phyloP scores from a whole-genome alignment of 225 moss, liverwort and hornwort species.

The Bryum argenteum region DNA sequence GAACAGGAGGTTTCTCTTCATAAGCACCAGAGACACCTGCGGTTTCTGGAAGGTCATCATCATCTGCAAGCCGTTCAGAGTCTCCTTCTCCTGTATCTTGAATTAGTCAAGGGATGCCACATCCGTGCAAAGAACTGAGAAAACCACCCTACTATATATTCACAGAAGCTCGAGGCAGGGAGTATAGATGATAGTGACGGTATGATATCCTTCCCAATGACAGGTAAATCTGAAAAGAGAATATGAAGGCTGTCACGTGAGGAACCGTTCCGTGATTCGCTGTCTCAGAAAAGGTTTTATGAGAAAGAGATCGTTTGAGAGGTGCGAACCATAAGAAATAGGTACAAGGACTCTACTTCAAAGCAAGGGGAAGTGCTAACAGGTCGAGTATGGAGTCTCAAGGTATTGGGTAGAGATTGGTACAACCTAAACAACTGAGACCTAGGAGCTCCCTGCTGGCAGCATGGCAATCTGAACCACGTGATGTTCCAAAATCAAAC shows the following conservation, averaged over 20 bases:
- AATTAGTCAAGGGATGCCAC: slow-evolving; percentile 31
- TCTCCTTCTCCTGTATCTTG: slow-evolving; percentile 69
- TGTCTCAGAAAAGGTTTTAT: background rate
- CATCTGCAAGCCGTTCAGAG: slow-evolving; percentile 77
- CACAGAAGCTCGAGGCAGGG: background rate
- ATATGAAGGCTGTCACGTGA: no score
- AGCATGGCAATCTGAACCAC: background rate
- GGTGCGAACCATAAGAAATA: background rate
- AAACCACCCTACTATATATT: background rate
- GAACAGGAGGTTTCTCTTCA: slow-evolving; percentile 71
- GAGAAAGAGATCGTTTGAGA: slow-evolving; percentile 12
- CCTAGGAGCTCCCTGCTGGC: slow-evolving; percentile 15
- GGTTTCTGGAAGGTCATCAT: slow-evolving; percentile 73
- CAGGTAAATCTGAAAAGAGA: no score
- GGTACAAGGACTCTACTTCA: background rate
- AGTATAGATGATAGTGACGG: background rate
- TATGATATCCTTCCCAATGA: background rate
- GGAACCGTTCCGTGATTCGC: background rate
- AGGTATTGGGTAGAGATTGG: background rate
- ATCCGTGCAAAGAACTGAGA: background rate
- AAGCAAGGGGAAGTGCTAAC: background rate
- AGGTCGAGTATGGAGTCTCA: background rate
- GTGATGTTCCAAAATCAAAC: slow-evolving; percentile 10
- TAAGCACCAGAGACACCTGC: slow-evolving; percentile 72
- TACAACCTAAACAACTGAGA: background rate